Base-by-base conservation (phyloP, 495 filamentous ascomycete species). In the Amorphotheca resinae region DNA sequence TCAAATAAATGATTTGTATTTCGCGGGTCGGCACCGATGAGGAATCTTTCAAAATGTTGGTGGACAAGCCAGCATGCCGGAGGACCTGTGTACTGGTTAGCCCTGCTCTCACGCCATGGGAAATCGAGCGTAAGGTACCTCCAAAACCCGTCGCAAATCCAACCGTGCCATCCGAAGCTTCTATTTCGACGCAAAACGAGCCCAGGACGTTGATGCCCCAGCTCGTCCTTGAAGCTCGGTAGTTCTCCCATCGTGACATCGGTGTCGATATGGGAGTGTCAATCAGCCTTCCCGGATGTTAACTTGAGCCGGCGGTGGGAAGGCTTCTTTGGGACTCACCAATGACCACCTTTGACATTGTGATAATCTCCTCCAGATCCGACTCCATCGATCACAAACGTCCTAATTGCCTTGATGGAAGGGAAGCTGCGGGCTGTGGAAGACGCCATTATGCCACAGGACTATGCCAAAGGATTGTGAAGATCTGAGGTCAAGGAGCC, bases 181-280 rank as follows among this genome's bases (percentile, higher is more conserved):
- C 85, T 33, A 94, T 77, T 58, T 94, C 86, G n/a, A 95, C 74
- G 48, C 83, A 88, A 67, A 95, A 93, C 1, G 87, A 93, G 15
- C 87, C 87, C 45, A 95, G 61, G 7, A 94, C 87, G 51, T 95
- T 95, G 69, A 95, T 94, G 20, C 87, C 87, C 86, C 87, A 95
- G 52, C 80, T 88, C 30, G 87, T 93, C 41, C 87, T 68, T 25
- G 87, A 93, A 33, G 78, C 72, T 36, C 87, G 76, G 62, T 93
- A 95, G 51, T 89, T 66, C 45, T 87, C 82, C 73, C 85, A 95
- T 54, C 73, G 66, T 30, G 87, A 87, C 75, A 89, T 93, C 0
- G 87, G 87, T 11, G 84, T 94, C 0, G 87, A 83, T 57, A 95
- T 95, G 45, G 84, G 79, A 44, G 80, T 79, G 60, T 94, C 87